Evolutionary conservation across 225 moss, liverwort and hornwort genomes (phyloP), one percentile per base, ranked within the genome.

Genomic region (Pseudisothecium myosuroides): DNA sequence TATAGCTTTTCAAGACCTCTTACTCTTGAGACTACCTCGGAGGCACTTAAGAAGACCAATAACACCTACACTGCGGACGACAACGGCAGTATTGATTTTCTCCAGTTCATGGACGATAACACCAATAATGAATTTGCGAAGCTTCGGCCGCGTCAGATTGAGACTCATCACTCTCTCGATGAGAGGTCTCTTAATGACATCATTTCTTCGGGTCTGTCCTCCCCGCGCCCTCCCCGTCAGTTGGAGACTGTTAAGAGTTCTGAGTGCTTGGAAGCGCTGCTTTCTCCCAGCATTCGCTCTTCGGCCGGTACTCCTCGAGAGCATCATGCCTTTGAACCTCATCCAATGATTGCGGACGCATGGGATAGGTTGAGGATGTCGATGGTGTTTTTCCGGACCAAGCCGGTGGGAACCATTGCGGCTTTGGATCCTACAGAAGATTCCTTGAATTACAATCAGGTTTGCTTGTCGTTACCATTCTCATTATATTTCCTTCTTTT

Each of bases 221-320:
- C 93, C 13, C 92, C 94, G 41, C 95, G 97, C 10, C 98, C 97
- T 65, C 95, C 93, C 45, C 95, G 98, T 76, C 94, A 91, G 87
- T 88, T 98, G 71, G 98, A 98, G 92, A 98, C 96, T 11, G 97
- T 97, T 4, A 98, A 98, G 89, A 98, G 98, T 89, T 98, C 98
- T 11, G 98, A 98, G 86, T 98, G 96, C 93, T 80, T 98, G 71
- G 98, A 98, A 85, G 96, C 94, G 75, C 92, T 98, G 91, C 92
- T 92, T n/a, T 95, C 96, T 88, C 95, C 97, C 27, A 93, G 95
- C 87, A 93, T 92, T 45, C 91, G 96, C 64, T 92, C 93, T 26
- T 90, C 93, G 41, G 93, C 87, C n/a, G 94, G 93, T n/a, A 96
- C 94, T 66, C 98, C 98, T 77, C 95, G 96, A 63, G 92, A 94